Conservation (phyloP, 1,139 yeast species). For the Hyphopichia buzzinii region DNA sequence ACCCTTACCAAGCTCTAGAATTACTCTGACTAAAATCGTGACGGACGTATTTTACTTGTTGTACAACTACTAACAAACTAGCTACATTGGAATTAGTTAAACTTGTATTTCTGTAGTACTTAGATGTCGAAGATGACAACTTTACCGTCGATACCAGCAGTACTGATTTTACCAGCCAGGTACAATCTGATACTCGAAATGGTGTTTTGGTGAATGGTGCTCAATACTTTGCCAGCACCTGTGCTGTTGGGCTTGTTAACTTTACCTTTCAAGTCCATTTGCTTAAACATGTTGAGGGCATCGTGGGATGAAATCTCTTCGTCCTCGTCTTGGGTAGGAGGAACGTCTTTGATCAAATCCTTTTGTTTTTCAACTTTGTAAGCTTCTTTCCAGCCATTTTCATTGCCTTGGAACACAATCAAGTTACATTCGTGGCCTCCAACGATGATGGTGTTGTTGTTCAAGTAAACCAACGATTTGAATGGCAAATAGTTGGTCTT, state of each 20-base stretch:
- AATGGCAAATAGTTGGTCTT: slow-evolving; percentile 82
- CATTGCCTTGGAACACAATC: slow-evolving; percentile 73
- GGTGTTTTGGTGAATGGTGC: slow-evolving; percentile 89
- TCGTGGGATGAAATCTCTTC: slow-evolving; percentile 70
- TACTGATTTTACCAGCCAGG: slow-evolving; percentile 40
- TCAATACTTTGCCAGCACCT: slow-evolving; percentile 49
- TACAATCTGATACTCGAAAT: slow-evolving; percentile 74
- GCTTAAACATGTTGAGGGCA: slow-evolving; percentile 93
- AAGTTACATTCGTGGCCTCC: slow-evolving; percentile 96
- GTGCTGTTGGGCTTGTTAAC: slow-evolving; percentile 40
- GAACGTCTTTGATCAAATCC: slow-evolving; percentile 40
- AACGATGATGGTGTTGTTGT: slow-evolving; percentile 66
- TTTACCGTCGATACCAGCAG: slow-evolving; percentile 80
- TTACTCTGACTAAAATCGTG: neutral
- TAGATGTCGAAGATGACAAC: slow-evolving; percentile 59
- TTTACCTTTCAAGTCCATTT: slow-evolving; percentile 91
- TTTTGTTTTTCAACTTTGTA: slow-evolving; percentile 59
- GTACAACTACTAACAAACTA: neutral
- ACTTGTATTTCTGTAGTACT: neutral
- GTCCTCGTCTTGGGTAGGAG: slow-evolving; percentile 40
- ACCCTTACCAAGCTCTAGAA: slow-evolving; percentile 16
- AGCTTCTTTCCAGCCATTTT: slow-evolving; percentile 64
- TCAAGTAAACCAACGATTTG: slow-evolving; percentile 67
- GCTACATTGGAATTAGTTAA: too few species aligned
- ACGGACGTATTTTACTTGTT: neutral